Evolutionary conservation across 352 stramenopile species (phyloP).

Genomic region (Phytophthora fragariae): DNA sequence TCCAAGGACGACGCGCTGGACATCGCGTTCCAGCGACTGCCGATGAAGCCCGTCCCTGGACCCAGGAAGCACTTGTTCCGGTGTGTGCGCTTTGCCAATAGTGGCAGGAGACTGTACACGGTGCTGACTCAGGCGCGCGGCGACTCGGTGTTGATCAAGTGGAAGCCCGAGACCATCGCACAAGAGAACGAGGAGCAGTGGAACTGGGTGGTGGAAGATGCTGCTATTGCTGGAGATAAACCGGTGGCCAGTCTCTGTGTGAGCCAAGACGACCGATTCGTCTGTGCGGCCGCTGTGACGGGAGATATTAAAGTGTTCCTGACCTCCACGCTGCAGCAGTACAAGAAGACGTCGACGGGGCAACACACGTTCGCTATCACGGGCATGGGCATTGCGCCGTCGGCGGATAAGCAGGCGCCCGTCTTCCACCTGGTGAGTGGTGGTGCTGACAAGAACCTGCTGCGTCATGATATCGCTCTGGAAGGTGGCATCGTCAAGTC

Average conservation of each 20-base stretch:
- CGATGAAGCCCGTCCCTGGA: constrained; percentile 48
- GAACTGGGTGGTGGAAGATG: constrained; percentile 66
- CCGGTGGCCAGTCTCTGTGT: constrained; percentile 83
- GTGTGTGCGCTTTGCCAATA: constrained; percentile 79
- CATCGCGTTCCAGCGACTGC: constrained; percentile 60
- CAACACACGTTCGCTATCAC: constrained; percentile 88
- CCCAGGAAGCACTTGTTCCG: constrained; percentile 82
- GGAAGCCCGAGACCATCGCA: constrained; percentile 70
- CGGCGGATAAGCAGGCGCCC: constrained; percentile 41
- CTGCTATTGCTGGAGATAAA: constrained; percentile 68
- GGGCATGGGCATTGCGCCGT: constrained; percentile 74
- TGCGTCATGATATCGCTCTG: constrained; percentile 70
- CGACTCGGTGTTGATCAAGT: constrained; percentile 85
- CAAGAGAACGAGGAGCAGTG: constrained; percentile 79
- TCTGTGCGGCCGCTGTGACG: constrained; percentile 74
- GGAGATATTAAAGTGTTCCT: constrained; percentile 79
- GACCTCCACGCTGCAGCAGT: constrained; percentile 52
- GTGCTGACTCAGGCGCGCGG: constrained; percentile 78
- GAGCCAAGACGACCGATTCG: constrained; percentile 75
- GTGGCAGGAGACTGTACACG: constrained; percentile 73
- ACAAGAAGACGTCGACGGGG: constrained; percentile 60
- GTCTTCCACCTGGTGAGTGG: constrained; percentile 70
- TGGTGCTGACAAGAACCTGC: constrained; percentile 77
- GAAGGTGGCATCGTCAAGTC: constrained; percentile 66
- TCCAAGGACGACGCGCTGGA: constrained; percentile 84